Evolutionary conservation across 345 rosid species (phyloP).

Genomic region (Lumnitzera littorea): DNA sequence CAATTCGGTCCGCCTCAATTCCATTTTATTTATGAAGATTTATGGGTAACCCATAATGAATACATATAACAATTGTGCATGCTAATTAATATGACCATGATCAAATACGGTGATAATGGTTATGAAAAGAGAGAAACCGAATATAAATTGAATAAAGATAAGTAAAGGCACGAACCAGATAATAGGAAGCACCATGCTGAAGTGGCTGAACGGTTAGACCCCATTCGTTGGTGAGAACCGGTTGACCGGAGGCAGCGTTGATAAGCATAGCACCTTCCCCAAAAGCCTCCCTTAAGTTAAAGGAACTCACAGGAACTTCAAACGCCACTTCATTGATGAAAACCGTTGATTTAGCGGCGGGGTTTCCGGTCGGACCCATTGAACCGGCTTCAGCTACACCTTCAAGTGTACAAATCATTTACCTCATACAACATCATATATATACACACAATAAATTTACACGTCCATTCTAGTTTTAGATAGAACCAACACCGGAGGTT

Average conservation of each 20-base stretch:
- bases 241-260: slow-evolving; percentile 61
- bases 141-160: neutral
- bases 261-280: slow-evolving; percentile 75
- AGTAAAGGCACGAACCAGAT: slow-evolving; percentile 37
- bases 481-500: neutral
- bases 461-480: neutral
- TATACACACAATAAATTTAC: neutral
- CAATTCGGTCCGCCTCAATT: too few relatives aligned
- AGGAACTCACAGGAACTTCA: slow-evolving; percentile 60
- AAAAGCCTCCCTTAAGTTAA: slow-evolving; percentile 78
- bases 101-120: neutral
- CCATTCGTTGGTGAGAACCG: slow-evolving; percentile 74
- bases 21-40: too few relatives aligned
- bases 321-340: slow-evolving; percentile 85
- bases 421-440: neutral
- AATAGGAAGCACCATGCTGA: slow-evolving; percentile 78
- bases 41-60: too few relatives aligned
- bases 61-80: too few relatives aligned
- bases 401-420: slow-evolving; percentile 11
- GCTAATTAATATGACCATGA: too few relatives aligned
- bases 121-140: neutral
- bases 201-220: slow-evolving; percentile 75
- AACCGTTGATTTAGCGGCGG: slow-evolving; percentile 40
- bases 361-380: slow-evolving; percentile 3
- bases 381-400: slow-evolving; percentile 20